phyloP scores from a whole-genome alignment of 2,329 filamentous ascomycete species.

The Beauveria medogensis region DNA sequence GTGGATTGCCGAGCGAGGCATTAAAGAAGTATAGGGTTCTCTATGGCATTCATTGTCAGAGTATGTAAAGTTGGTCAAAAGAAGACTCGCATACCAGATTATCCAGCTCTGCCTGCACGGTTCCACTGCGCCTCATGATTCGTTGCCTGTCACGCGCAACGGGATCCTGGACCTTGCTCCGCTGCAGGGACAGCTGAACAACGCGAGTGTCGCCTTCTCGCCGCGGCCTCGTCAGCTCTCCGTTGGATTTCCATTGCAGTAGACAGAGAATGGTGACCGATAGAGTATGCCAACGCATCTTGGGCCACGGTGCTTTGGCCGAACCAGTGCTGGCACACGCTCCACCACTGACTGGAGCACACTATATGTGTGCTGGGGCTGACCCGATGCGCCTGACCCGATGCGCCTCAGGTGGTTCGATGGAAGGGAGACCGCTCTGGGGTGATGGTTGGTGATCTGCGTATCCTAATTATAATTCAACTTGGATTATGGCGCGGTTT shows the following conservation, averaged over 20 bases:
- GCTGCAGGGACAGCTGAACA: slow-evolving; percentile 36
- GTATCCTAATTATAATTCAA: not conserved
- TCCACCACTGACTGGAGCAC: not conserved
- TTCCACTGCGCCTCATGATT: slow-evolving; percentile 31
- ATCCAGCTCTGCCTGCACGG: slow-evolving; percentile 39
- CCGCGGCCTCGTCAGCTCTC: slow-evolving; percentile 19
- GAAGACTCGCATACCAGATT: slow-evolving; percentile 39
- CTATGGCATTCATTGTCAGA: slow-evolving; percentile 21
- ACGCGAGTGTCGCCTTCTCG: slow-evolving; percentile 32
- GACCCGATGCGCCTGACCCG: no score
- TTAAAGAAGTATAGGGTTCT: slow-evolving; percentile 59
- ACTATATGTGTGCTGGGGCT: not conserved
- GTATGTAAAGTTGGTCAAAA: not conserved
- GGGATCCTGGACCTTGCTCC: slow-evolving; percentile 30
- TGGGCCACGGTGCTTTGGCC: not conserved
- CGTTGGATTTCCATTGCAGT: not conserved
- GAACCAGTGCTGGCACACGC: not conserved
- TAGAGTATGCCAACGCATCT: not conserved
- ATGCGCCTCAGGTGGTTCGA: no score
- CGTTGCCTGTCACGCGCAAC: slow-evolving; percentile 36
- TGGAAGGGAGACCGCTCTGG: no score
- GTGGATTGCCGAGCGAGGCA: slow-evolving; percentile 53
- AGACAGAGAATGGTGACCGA: not conserved
- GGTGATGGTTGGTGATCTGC: no score
- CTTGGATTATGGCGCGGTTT: not conserved